These are phyloP conservation scores for Prunella vulgaris DNA, from an alignment of 257 asterid species.

Conservation along the genomic window DNA sequence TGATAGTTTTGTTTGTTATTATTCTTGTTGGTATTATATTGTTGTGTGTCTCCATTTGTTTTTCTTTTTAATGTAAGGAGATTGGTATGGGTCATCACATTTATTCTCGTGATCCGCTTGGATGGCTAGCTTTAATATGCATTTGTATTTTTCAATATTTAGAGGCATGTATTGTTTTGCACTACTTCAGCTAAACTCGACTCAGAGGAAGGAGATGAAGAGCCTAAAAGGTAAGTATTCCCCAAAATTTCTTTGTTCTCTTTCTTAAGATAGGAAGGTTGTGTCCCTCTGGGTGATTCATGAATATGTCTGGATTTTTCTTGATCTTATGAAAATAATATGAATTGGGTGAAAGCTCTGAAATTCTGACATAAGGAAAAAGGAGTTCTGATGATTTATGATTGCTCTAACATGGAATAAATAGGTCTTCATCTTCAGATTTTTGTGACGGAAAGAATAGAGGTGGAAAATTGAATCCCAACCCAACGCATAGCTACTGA, in stretches of 20 bases:
- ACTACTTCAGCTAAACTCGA: conserved; percentile 26
- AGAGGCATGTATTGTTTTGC: conserved; percentile 39
- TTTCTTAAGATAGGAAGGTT: neutral
- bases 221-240: conserved; percentile 30
- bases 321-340: neutral
- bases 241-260: neutral
- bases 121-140: conserved; percentile 3
- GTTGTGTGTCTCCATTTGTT: neutral
- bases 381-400: neutral
- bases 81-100: neutral
- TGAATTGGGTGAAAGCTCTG: neutral
- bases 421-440: neutral
- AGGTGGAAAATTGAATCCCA: neutral
- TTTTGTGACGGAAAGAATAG: neutral
- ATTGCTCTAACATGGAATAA: neutral
- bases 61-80: neutral
- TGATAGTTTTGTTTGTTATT: neutral
- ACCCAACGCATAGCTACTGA: neutral
- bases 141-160: conserved; percentile 6
- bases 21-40: neutral
- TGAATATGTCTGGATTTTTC: neutral
- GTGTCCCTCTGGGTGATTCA: neutral
- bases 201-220: conserved; percentile 34
- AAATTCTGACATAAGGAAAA: neutral
- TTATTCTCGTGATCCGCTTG: neutral